A percentile compares a stretch with the other conserved stretches of the same genome.
Conservation (phyloP, 75 land plant species). For the Sequoiadendron giganteum region DNA sequence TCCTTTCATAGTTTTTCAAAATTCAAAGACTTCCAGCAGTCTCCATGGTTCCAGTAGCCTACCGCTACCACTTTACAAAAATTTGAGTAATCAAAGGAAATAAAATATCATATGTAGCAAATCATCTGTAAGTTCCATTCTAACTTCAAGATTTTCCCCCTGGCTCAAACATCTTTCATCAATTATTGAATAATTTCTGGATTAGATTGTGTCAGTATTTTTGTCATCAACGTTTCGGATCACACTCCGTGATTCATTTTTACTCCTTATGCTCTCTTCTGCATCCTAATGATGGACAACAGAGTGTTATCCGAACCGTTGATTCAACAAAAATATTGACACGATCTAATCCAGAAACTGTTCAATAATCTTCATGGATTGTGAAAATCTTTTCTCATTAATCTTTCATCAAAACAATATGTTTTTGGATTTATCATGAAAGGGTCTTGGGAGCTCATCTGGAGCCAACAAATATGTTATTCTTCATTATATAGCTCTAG, state of each 20-base stretch:
- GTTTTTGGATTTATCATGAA: slow-evolving; percentile 82
- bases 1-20: slow-evolving; percentile 61
- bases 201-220: not conserved
- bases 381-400: too few relatives aligned
- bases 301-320: too few relatives aligned
- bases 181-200: too few relatives aligned
- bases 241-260: too few relatives aligned
- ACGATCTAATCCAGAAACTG: too few relatives aligned
- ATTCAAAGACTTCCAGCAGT: slow-evolving; percentile 91
- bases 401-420: slow-evolving; percentile 94
- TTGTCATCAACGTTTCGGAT: not conserved
- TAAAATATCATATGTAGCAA: slow-evolving; percentile 92
- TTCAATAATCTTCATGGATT: too few relatives aligned
- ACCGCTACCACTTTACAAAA: slow-evolving; percentile 90
- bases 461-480: slow-evolving; percentile 85
- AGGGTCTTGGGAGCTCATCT: slow-evolving; percentile 62
- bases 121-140: slow-evolving; percentile 95
- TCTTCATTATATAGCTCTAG: slow-evolving; percentile 98
- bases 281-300: too few relatives aligned
- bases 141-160: slow-evolving; percentile 28
- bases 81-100: slow-evolving; percentile 64
- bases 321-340: too few relatives aligned
- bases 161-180: not conserved
- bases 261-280: too few relatives aligned
- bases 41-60: slow-evolving; percentile 83